A percentile compares a stretch with the other conserved stretches of the same genome.
Evolutionary conservation across 306 rosid genomes (phyloP).

Genomic region (Gynostemma pentaphyllum): DNA sequence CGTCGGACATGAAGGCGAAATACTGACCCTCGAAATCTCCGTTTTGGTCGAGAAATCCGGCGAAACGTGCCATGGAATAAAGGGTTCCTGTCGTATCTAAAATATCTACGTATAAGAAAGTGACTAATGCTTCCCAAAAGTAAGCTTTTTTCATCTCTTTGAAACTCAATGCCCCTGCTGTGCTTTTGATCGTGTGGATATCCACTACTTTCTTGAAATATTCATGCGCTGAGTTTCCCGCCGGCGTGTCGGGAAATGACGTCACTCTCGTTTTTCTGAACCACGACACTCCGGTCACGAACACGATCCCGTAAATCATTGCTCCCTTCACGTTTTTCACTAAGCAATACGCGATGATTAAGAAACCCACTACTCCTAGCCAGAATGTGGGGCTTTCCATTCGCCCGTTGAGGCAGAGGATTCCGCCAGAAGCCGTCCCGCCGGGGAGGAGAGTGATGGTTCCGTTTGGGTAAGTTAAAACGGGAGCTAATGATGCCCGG

Average conservation of each 20-base stretch:
- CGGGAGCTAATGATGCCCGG: slow-evolving; percentile 56
- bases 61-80: slow-evolving; percentile 88
- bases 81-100: slow-evolving; percentile 82
- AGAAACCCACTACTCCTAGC: slow-evolving; percentile 78
- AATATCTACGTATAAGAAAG: slow-evolving; percentile 80
- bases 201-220: slow-evolving; percentile 84
- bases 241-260: slow-evolving; percentile 45
- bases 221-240: slow-evolving; percentile 44
- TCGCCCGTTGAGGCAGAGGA: slow-evolving; percentile 38
- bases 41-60: slow-evolving; percentile 57
- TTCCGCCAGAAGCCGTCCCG: slow-evolving; percentile 48
- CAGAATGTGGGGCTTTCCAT: slow-evolving; percentile 96
- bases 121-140: slow-evolving; percentile 85
- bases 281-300: slow-evolving; percentile 88
- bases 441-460: slow-evolving; percentile 41
- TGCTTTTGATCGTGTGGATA: slow-evolving; percentile 50
- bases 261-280: slow-evolving; percentile 68
- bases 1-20: slow-evolving; percentile 94
- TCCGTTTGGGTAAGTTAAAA: slow-evolving; percentile 42
- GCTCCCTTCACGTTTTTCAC: slow-evolving; percentile 79
- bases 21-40: slow-evolving; percentile 89
- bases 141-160: slow-evolving; percentile 35
- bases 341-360: slow-evolving; percentile 63
- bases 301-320: slow-evolving; percentile 80
- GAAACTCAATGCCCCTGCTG: slow-evolving; percentile 84